Conservation (phyloP, 257 asterid species). For the Penstemon davidsonii region DNA sequence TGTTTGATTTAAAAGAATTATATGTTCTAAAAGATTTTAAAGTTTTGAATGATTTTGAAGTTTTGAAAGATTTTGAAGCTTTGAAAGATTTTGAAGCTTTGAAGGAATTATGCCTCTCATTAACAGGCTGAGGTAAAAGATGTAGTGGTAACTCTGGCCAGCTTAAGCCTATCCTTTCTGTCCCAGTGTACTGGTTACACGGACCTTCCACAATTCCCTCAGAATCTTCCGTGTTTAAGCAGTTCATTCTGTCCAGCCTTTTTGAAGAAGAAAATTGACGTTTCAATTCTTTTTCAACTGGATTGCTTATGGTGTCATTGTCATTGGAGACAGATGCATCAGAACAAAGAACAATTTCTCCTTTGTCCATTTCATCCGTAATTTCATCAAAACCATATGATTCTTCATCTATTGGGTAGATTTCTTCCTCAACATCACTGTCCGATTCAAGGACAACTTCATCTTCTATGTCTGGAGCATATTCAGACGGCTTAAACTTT, state of each 20-base stretch:
- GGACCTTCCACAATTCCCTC: slow-evolving; percentile 43
- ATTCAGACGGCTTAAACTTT: slow-evolving; percentile 72
- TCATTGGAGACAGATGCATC: slow-evolving; percentile 32
- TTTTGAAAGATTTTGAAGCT: slow-evolving; percentile 53
- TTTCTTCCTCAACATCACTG: slow-evolving; percentile 76
- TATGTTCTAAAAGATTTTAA: slow-evolving; percentile 53
- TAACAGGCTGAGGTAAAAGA: slow-evolving; percentile 55
- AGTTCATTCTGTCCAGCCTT: slow-evolving; percentile 48
- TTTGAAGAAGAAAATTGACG: slow-evolving; percentile 53
- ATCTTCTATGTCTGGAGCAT: slow-evolving; percentile 59
- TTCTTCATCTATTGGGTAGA: slow-evolving; percentile 69
- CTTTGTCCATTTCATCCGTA: slow-evolving; percentile 28
- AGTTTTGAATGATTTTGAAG: slow-evolving; percentile 44
- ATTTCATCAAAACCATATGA: slow-evolving; percentile 32
- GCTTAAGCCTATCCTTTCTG: slow-evolving; percentile 80
- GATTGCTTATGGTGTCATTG: slow-evolving; percentile 11
- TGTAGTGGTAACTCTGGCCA: slow-evolving; percentile 94
- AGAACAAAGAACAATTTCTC: slow-evolving; percentile 19
- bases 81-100: slow-evolving; percentile 49
- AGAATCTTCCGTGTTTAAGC: slow-evolving; percentile 49
- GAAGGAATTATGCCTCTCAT: slow-evolving; percentile 58
- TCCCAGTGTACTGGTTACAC: slow-evolving; percentile 42
- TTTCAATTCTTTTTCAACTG: slow-evolving; percentile 36
- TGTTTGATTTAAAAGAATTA: slow-evolving; percentile 54
- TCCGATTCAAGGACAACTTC: slow-evolving; percentile 67